Evolutionary conservation across 805 yeast genomes (phyloP).

Genomic region (Barnettozyma vustinii): DNA sequence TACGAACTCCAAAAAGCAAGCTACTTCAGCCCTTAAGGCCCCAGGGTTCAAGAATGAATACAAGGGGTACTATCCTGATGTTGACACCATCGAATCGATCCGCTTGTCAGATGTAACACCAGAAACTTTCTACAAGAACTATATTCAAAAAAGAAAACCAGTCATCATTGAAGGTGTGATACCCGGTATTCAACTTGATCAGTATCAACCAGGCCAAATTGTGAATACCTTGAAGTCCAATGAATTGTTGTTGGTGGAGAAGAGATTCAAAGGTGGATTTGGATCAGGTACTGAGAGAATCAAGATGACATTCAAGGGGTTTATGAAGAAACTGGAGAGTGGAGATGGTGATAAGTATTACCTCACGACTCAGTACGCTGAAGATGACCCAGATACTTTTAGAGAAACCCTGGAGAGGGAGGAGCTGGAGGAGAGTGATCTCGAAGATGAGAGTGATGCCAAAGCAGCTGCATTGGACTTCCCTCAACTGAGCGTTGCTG

Average conservation of each 20-base stretch:
- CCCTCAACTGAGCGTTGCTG: constrained; percentile 6
- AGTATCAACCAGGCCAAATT: constrained; percentile 33
- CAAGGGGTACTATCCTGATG: constrained; percentile 10
- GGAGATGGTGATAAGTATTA: constrained; percentile 48
- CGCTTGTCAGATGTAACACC: constrained; percentile 2
- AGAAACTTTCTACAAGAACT: constrained; percentile 12
- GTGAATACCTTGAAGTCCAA: constrained; percentile 33
- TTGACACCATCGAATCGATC: constrained; percentile 1
- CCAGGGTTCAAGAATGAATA: constrained; percentile 11
- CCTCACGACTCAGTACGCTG: constrained; percentile 65
- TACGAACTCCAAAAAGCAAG: neutral
- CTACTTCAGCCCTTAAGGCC: neutral
- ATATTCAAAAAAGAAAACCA: constrained; percentile 32
- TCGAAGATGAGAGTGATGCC: constrained; percentile 13
- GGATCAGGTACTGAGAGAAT: constrained; percentile 58
- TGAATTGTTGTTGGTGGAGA: constrained; percentile 48
- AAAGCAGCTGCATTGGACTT: constrained; percentile 12
- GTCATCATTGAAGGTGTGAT: constrained; percentile 39
- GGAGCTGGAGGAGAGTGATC: constrained; percentile 15
- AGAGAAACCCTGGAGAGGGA: constrained; percentile 3
- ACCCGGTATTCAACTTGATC: constrained; percentile 29
- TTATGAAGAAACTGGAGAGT: constrained; percentile 35
- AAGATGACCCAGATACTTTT: constrained; percentile 33
- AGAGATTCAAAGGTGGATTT: constrained; percentile 53
- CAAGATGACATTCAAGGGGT: constrained; percentile 44